Percentiles rank a stretch among this genome's conserved stretches.
phyloP scores from a whole-genome alignment of 768 basidiomycete genomes.

The Termitomyces sp. region DNA sequence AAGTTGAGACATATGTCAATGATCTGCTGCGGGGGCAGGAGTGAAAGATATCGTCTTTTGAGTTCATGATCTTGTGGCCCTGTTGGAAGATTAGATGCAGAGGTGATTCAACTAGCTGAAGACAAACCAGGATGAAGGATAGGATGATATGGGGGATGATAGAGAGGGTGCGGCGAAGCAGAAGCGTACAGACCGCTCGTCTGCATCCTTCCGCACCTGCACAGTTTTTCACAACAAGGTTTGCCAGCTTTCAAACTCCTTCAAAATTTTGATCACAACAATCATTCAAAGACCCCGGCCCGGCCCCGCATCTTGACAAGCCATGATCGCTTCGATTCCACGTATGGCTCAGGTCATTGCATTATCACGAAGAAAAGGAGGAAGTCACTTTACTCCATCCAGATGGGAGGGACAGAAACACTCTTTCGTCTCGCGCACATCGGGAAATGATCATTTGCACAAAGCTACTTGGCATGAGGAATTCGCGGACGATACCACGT shows the following conservation, averaged over 20 bases:
- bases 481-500: background rate
- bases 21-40: slow-evolving; percentile 63
- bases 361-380: background rate
- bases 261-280: background rate
- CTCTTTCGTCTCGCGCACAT: too few species aligned
- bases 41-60: slow-evolving; percentile 66
- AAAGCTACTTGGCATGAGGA: background rate
- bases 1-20: slow-evolving; percentile 76
- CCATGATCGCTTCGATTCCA: background rate
- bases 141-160: slow-evolving; percentile 30
- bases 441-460: too few species aligned
- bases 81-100: slow-evolving; percentile 16
- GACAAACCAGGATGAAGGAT: slow-evolving; percentile 20
- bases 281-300: background rate
- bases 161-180: slow-evolving; percentile 28
- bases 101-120: slow-evolving; percentile 11
- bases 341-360: background rate
- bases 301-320: background rate
- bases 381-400: background rate
- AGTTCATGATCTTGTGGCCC: slow-evolving; percentile 48
- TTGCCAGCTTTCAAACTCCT: slow-evolving; percentile 23
- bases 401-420: too few species aligned
- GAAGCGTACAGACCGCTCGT: slow-evolving; percentile 32
- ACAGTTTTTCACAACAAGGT: slow-evolving; percentile 67
- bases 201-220: slow-evolving; percentile 66